Evolutionary conservation across 2,329 filamentous ascomycete genomes (phyloP).

Genomic region (Rutstroemia sp.): DNA sequence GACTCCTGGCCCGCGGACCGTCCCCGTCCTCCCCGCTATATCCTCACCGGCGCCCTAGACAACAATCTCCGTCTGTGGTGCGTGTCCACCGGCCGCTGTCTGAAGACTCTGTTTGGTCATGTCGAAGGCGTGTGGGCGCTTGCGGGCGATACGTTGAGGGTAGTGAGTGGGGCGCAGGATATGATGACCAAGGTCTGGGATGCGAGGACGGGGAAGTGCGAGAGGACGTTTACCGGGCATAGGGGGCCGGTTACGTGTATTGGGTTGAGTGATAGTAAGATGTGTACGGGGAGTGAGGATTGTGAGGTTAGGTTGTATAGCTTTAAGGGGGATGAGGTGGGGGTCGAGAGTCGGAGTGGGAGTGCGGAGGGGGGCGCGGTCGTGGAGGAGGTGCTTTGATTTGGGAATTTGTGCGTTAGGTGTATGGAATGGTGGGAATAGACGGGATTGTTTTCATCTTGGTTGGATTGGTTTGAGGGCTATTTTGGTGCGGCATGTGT

Average conservation of each 20-base stretch:
- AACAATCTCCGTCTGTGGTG: slow-evolving; percentile 92
- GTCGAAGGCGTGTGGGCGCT: slow-evolving; percentile 94
- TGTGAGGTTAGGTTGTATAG: slow-evolving; percentile 82
- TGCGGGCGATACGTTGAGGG: slow-evolving; percentile 77
- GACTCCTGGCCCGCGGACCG: slow-evolving; percentile 57
- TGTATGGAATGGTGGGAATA: too few species aligned
- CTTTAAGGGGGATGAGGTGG: slow-evolving; percentile 38
- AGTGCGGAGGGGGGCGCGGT: not conserved
- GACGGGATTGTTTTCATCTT: too few species aligned
- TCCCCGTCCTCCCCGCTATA: slow-evolving; percentile 76
- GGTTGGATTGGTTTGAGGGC: too few species aligned
- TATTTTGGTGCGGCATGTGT: too few species aligned
- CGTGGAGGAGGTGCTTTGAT: not conserved
- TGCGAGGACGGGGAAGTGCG: slow-evolving; percentile 81
- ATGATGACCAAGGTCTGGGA: slow-evolving; percentile 97
- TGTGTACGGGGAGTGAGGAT: slow-evolving; percentile 91
- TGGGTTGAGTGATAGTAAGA: slow-evolving; percentile 77
- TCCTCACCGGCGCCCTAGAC: slow-evolving; percentile 87
- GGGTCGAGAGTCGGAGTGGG: not conserved
- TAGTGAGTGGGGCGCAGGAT: slow-evolving; percentile 87
- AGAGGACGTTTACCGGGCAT: slow-evolving; percentile 87
- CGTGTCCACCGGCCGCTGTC: slow-evolving; percentile 68
- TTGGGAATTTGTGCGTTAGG: not conserved
- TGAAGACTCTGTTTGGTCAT: slow-evolving; percentile 93
- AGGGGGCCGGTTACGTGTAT: slow-evolving; percentile 89